Evolutionary conservation across 768 basidiomycete genomes (phyloP).

Genomic region (Boletus huronensis): DNA sequence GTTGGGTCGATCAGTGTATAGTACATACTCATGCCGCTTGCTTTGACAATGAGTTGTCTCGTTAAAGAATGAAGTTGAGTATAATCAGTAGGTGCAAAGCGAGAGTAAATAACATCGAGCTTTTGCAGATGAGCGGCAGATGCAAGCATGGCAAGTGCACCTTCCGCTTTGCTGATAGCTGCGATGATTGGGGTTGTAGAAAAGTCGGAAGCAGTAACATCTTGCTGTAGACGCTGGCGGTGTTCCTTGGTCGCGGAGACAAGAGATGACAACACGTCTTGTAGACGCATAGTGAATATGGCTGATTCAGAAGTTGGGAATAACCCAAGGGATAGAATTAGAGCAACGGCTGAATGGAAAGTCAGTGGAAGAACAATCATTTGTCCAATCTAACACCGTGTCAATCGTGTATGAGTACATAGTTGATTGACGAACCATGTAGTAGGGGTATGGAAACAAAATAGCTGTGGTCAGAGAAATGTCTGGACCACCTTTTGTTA

Average conservation of each 20-base stretch:
- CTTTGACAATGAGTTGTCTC: slow-evolving; percentile 50
- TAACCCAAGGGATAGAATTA: slow-evolving; percentile 49
- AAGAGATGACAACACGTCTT: slow-evolving; percentile 47
- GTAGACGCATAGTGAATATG: slow-evolving; percentile 50
- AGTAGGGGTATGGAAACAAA: slow-evolving; percentile 65
- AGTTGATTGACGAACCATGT: slow-evolving; percentile 35
- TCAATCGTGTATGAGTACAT: not conserved
- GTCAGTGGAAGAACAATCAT: slow-evolving; percentile 53
- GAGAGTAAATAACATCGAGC: slow-evolving; percentile 56
- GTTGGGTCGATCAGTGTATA: slow-evolving; percentile 63
- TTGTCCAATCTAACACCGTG: slow-evolving; percentile 42
- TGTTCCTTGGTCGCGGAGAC: slow-evolving; percentile 45
- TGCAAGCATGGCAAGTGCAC: slow-evolving; percentile 48
- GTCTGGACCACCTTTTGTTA: slow-evolving; percentile 36
- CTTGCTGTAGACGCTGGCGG: slow-evolving; percentile 40
- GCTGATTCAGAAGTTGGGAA: slow-evolving; percentile 65
- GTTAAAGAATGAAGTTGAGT: slow-evolving; percentile 45
- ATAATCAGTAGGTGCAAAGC: slow-evolving; percentile 60
- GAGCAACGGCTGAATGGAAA: slow-evolving; percentile 55
- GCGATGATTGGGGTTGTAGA: slow-evolving; percentile 32
- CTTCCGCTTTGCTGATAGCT: slow-evolving; percentile 40
- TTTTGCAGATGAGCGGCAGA: slow-evolving; percentile 50
- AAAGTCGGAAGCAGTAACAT: slow-evolving; percentile 36
- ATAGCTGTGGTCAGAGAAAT: slow-evolving; percentile 54
- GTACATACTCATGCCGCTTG: slow-evolving; percentile 61